phyloP scores from a whole-genome alignment of 768 basidiomycete species.

The Mycena sanguinolenta region DNA sequence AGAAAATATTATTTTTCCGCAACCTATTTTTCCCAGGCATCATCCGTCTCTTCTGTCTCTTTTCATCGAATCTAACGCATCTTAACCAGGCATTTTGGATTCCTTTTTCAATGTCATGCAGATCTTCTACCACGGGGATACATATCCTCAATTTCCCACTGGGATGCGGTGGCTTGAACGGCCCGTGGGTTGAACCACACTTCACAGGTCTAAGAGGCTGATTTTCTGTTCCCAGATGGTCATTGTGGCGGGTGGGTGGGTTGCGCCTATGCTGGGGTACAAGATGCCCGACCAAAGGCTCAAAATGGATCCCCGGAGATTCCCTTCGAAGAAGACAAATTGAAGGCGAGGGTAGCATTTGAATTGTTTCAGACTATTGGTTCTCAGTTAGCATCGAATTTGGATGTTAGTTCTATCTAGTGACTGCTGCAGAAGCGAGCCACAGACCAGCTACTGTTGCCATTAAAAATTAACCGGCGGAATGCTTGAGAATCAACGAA shows the following conservation, averaged over 20 bases:
- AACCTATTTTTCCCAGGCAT: conserved; percentile 6
- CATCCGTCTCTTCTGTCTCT: background rate
- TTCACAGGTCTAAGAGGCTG: too few species aligned
- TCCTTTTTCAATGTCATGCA: conserved; percentile 24
- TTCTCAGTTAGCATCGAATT: too few species aligned
- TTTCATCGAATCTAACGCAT: background rate
- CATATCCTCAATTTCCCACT: conserved; percentile 10
- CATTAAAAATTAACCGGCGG: too few species aligned
- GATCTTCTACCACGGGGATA: conserved; percentile 18
- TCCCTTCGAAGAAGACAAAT: conserved; percentile 3
- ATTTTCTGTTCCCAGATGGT: background rate
- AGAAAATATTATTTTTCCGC: conserved; percentile 24
- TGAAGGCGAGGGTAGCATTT: too few species aligned
- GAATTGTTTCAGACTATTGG: too few species aligned
- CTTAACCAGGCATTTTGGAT: background rate
- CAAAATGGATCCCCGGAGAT: background rate
- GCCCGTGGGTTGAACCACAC: background rate
- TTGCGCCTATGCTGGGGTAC: conserved; percentile 5
- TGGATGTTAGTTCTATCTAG: too few species aligned
- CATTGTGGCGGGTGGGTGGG: conserved; percentile 10
- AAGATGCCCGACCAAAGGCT: conserved; percentile 11
- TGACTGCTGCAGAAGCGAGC: too few species aligned
- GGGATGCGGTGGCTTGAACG: conserved; percentile 2
- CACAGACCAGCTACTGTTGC: too few species aligned
- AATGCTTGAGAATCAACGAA: too few species aligned